Conservation (phyloP, 768 basidiomycete genomes). For the Podaxis rugospora region DNA sequence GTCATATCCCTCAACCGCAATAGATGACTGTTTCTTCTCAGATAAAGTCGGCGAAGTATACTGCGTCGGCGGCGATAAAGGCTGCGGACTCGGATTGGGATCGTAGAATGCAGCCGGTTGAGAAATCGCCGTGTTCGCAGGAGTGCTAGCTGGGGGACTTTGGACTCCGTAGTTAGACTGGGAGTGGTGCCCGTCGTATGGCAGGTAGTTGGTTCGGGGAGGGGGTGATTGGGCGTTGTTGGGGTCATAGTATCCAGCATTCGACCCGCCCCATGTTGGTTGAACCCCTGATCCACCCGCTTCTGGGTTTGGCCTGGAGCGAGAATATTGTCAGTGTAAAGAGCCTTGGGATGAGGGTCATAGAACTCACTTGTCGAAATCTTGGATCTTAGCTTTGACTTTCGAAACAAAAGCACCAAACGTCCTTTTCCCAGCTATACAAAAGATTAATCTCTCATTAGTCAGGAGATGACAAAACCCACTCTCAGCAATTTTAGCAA, state of each 20-base stretch:
- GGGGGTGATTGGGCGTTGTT: constrained; percentile 2
- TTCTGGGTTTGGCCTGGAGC: constrained; percentile 5
- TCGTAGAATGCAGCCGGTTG: constrained; percentile 27
- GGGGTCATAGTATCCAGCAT: constrained; percentile 5
- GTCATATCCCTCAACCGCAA: constrained; percentile 17
- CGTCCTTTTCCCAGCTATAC: constrained; percentile 71
- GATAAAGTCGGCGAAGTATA: constrained; percentile 6
- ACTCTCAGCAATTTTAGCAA: constrained; percentile 79
- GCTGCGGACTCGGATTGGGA: constrained; percentile 19
- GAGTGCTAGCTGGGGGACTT: neutral
- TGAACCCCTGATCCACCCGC: constrained; percentile 13
- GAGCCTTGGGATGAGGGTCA: neutral
- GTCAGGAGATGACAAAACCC: constrained; percentile 21
- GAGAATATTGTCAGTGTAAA: neutral
- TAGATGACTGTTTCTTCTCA: constrained; percentile 10
- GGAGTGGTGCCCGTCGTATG: constrained; percentile 5
- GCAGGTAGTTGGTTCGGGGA: constrained; percentile 7
- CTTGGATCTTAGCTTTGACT: constrained; percentile 81
- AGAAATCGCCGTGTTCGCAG: constrained; percentile 5
- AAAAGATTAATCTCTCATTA: neutral
- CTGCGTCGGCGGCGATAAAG: constrained; percentile 12
- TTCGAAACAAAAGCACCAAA: constrained; percentile 68
- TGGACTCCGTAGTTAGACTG: neutral
- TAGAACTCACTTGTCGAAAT: constrained; percentile 54
- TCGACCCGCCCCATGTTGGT: neutral